Evolutionary conservation across 306 rosid species (phyloP), one percentile per base, ranked within the genome.

Genomic region (Lithocarpus polystachyus): DNA sequence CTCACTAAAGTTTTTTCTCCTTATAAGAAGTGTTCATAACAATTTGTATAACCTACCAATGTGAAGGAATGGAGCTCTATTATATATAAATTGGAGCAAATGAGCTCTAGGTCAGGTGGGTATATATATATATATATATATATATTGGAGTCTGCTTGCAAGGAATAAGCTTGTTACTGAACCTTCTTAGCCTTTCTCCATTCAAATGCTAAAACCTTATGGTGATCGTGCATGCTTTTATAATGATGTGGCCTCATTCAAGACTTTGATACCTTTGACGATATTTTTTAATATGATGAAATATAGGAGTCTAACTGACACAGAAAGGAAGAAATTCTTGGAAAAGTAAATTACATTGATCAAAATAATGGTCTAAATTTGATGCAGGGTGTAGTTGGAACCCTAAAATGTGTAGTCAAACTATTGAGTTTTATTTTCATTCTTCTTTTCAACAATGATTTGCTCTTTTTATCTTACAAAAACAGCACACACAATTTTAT

Each of bases 1-100:
- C 67, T 81, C 70, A 79, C 45, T 72, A 75, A 57, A 59, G 62
- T 67, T 74, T 48, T 19, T 2, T 40, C 2, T 72, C 45, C 40
- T 65, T 67, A 73, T 73, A 31, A 54, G 68, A 61, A 26, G 12
- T 71, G 14, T 60, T 52, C 33, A 59, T 45, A 65, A 18, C 57
- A 48, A 77, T 31, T 12, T 48, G 18, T 65, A 29, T 10, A 72
- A 20, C 35, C 45, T 19, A 71, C 71, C 81, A 72, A 56, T 67
- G 6, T 23, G 65, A 33, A 60, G 77, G 56, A 10, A 71, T 26
- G 26, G 53, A 60, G 64, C 23, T 70, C 26, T 20, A 2, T 62
- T 59, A 24, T 37, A 23, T 23, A 10, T 61, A 61, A 4, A 59
- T 59, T 23, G 14, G 31, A 23, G 31, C 17, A 40, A 40, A 3